Conservation (phyloP, 139 green algal genomes). For the Desmodesmus armatus region DNA sequence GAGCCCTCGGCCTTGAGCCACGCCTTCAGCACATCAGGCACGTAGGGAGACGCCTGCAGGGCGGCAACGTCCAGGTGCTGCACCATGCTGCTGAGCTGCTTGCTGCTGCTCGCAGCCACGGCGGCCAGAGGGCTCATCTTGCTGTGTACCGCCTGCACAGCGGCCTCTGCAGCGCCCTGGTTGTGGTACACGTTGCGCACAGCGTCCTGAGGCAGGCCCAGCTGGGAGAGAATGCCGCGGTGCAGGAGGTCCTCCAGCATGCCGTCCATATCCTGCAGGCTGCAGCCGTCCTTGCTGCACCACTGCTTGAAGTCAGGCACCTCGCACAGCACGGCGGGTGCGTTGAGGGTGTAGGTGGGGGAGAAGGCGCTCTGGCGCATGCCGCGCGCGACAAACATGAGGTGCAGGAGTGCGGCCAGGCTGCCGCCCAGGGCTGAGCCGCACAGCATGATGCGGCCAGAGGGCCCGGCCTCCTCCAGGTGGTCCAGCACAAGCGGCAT, state of each 20-base stretch:
- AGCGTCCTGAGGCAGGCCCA: constrained; percentile 52
- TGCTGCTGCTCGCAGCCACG: constrained; percentile 19
- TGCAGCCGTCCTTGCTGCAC: constrained; percentile 47
- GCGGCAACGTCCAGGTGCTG: neutral
- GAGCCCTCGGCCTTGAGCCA: constrained; percentile 15
- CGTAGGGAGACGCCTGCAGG: constrained; percentile 1
- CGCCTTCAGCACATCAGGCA: constrained; percentile 41
- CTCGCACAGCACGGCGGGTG: constrained; percentile 40
- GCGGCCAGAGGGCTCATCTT: neutral
- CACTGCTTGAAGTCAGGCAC: constrained; percentile 46
- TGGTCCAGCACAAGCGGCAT: constrained; percentile 55
- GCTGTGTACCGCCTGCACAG: neutral
- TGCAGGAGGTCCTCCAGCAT: constrained; percentile 51
- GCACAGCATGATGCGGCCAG: constrained; percentile 40
- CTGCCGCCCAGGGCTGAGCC: constrained; percentile 47
- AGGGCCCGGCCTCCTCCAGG: constrained; percentile 30
- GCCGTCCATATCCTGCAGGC: constrained; percentile 30
- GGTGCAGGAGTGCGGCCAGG: constrained; percentile 46
- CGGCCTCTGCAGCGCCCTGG: constrained; percentile 7
- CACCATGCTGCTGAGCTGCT: constrained; percentile 1
- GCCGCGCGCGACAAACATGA: constrained; percentile 45
- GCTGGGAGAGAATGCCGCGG: constrained; percentile 45
- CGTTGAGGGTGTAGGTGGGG: constrained; percentile 33
- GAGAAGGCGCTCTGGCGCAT: constrained; percentile 10
- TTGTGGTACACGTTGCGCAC: constrained; percentile 51